These are phyloP conservation scores for Bothia castanella DNA, from an alignment of 1,284 basidiomycete genomes.

Conservation along the genomic window DNA sequence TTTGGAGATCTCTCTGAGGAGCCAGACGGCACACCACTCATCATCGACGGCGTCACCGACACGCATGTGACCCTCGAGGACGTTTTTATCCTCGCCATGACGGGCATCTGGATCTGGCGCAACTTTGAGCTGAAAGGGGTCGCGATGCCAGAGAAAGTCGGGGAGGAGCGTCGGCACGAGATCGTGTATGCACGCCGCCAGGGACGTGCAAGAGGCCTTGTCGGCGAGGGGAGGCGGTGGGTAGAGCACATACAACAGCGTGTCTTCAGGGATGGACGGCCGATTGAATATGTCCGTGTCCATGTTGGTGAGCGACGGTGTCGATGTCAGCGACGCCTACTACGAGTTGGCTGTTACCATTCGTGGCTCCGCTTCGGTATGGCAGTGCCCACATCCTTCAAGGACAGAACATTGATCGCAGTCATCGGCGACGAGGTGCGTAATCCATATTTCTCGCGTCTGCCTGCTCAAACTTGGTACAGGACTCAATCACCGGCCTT, in stretches of 20 bases:
- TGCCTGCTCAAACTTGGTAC: conserved; percentile 10
- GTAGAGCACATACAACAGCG: conserved; percentile 72
- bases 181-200: conserved; percentile 65
- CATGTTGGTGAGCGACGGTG: too few species aligned
- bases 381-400: conserved; percentile 54
- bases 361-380: conserved; percentile 23
- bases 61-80: conserved; percentile 75
- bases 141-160: conserved; percentile 84
- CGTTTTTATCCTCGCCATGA: conserved; percentile 39
- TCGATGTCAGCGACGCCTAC: background rate
- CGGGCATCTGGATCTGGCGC: conserved; percentile 43
- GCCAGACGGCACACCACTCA: conserved; percentile 93
- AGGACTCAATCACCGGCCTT: conserved; percentile 95
- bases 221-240: conserved; percentile 50
- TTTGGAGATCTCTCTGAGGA: conserved; percentile 70
- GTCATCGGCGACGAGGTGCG: conserved; percentile 93
- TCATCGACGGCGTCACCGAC: conserved; percentile 94
- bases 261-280: conserved; percentile 81
- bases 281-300: conserved; percentile 58
- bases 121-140: conserved; percentile 79
- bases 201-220: conserved; percentile 58
- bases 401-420: conserved; percentile 84
- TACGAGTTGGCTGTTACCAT: conserved; percentile 18
- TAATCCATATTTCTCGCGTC: background rate
- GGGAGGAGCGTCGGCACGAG: conserved; percentile 59